Percentiles rank a stretch among this genome's conserved stretches.
Conservation (phyloP, 352 stramenopile species). For the Aphanomyces euteiches region DNA sequence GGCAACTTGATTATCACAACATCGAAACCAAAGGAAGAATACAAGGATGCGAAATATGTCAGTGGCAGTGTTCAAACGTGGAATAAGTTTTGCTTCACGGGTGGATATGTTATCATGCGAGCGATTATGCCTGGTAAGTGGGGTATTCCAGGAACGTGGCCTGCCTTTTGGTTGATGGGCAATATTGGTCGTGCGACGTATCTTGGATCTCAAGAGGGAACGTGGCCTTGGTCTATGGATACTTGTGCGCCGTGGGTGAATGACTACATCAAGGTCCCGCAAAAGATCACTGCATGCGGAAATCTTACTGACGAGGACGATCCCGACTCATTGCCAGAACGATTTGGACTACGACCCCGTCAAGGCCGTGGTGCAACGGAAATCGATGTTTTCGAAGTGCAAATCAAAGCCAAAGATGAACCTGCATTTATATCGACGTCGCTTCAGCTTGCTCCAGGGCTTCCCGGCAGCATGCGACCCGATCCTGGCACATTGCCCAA, state of each 20-base stretch:
- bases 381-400: conserved; percentile 94
- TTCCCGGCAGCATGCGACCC: conserved; percentile 61
- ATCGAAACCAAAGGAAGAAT: conserved; percentile 77
- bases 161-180: conserved; percentile 97
- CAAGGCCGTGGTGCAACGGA: conserved; percentile 93
- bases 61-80: conserved; percentile 95
- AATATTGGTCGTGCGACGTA: conserved; percentile 96
- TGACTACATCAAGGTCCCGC: conserved; percentile 84
- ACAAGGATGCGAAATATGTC: conserved; percentile 70
- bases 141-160: conserved; percentile 93
- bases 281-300: conserved; percentile 93
- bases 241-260: conserved; percentile 81
- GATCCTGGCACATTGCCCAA: conserved; percentile 47
- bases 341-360: conserved; percentile 88
- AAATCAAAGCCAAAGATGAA: conserved; percentile 80
- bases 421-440: conserved; percentile 91
- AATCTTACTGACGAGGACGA: conserved; percentile 93
- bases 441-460: conserved; percentile 87
- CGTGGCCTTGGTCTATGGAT: conserved; percentile 97
- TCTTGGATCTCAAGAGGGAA: conserved; percentile 88
- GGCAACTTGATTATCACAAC: conserved; percentile 92
- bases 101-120: conserved; percentile 93
- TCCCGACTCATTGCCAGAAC: conserved; percentile 68
- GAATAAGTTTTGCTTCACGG: conserved; percentile 99
- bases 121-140: conserved; percentile 93